Evolutionary conservation across 2,329 filamentous ascomycete genomes (phyloP), one percentile per base, ranked within the genome.

Genomic region (Arthrinium puccinioides): DNA sequence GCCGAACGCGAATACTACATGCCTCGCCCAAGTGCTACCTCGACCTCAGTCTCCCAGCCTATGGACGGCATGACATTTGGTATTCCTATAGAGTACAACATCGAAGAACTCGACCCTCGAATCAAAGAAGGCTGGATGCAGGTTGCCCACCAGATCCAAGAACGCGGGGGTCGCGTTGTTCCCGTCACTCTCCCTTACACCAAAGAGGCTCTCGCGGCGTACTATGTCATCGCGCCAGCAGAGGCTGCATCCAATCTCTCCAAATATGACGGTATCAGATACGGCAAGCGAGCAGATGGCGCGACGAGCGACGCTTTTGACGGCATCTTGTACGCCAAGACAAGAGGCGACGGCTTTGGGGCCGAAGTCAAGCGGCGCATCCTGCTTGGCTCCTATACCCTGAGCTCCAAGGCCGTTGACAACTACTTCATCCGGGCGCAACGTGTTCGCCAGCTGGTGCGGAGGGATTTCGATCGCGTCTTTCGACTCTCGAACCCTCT

Each of bases 361-460:
- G 67, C 74, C 6, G 92, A 98, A 61, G 90, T 96, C 9, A 80
- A 83, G 54, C 74, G 87, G 37, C 79, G 92, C 26, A 94, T 98
- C 41, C 63, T 98, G 8, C 74, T 98, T 0, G 92, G 92, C 13
- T 82, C 88, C 0, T 97, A 95, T 56, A 89, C 82, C 27, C 72
- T 98, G 36, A 94, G 87, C 60, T 89, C 90, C 1, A 79, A 84
- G 43, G 88, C 88, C 9, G 92, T 94, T 54, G 84, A 95, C 59
- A 98, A 97, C 57, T 96, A 97, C 61, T 98, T 98, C 54, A 76
- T 95, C 44, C 84, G 95, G 57, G 92, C 92, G 31, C 92, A 98
- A 62, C 83, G 82, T 46, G 78, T 96, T 26, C 82, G 92, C 2
- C 74, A 87, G 38, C 67, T 94, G 14, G 86, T 98, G 3, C 83